Evolutionary conservation across 73 alveolate species (phyloP).

Genomic region (Tetrahymena malaccensis): DNA sequence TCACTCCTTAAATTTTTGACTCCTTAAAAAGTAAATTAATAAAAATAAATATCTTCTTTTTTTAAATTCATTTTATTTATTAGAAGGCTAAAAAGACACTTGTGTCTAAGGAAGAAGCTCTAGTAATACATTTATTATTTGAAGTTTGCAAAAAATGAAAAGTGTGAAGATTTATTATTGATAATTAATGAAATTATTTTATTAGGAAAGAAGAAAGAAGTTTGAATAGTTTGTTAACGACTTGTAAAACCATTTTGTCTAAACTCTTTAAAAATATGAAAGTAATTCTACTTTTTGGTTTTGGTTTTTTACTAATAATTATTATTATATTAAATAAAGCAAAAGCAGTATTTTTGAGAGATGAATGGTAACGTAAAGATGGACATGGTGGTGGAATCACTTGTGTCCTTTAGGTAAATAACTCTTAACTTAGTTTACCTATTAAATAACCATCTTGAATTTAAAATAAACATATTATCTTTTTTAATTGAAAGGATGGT

Average conservation of each 20-base stretch:
- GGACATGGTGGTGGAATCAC: conserved; percentile 39
- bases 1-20: background rate
- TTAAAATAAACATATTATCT: background rate
- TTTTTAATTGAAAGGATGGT: conserved; percentile 18
- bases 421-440: too few species aligned
- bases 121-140: background rate
- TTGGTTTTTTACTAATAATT: background rate
- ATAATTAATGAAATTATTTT: background rate
- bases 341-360: conserved; percentile 14
- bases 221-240: background rate
- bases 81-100: background rate
- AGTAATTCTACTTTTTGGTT: background rate
- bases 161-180: background rate
- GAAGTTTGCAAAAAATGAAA: background rate
- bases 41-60: background rate
- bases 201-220: background rate
- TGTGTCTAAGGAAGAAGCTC: background rate
- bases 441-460: too few species aligned
- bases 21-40: background rate
- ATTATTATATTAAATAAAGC: background rate
- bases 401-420: conserved; percentile 26
- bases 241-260: background rate
- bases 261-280: background rate
- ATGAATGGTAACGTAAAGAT: conserved; percentile 37
- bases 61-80: background rate